Percentiles rank a stretch among this genome's conserved stretches.
phyloP scores from a whole-genome alignment of 106 monocot species.

The Acorus calamus region DNA sequence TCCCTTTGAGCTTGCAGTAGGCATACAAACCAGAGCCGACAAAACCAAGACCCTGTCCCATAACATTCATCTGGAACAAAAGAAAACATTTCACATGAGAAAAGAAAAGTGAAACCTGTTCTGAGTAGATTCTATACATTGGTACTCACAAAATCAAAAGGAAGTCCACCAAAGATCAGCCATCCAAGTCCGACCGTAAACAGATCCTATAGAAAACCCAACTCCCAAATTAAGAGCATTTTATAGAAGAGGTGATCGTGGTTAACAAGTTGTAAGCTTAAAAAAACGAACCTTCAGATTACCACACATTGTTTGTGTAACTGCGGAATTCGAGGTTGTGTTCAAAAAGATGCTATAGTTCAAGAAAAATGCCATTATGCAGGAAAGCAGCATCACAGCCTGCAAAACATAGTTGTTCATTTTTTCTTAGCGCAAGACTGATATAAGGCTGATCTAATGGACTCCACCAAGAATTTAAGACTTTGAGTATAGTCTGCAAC shows the following conservation, averaged over 20 bases:
- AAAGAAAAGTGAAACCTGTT: not conserved
- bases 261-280: not conserved
- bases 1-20: constrained; percentile 80
- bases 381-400: constrained; percentile 79
- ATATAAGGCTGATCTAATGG: too few species aligned
- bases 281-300: constrained; percentile 63
- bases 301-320: constrained; percentile 93
- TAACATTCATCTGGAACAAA: constrained; percentile 59
- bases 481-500: too few species aligned
- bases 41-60: constrained; percentile 90
- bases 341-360: constrained; percentile 91
- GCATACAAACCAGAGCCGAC: constrained; percentile 87
- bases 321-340: constrained; percentile 82
- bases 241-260: not conserved
- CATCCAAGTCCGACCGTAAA: constrained; percentile 85
- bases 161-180: constrained; percentile 83
- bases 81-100: not conserved
- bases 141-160: constrained; percentile 74
- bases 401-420: constrained; percentile 18
- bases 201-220: constrained; percentile 44
- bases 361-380: constrained; percentile 82
- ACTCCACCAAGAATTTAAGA: too few species aligned
- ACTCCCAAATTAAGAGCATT: not conserved
- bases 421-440: too few species aligned
- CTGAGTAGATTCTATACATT: not conserved